Evolutionary conservation across 2,329 filamentous ascomycete species (phyloP).

Genomic region (Monascus ruber): DNA sequence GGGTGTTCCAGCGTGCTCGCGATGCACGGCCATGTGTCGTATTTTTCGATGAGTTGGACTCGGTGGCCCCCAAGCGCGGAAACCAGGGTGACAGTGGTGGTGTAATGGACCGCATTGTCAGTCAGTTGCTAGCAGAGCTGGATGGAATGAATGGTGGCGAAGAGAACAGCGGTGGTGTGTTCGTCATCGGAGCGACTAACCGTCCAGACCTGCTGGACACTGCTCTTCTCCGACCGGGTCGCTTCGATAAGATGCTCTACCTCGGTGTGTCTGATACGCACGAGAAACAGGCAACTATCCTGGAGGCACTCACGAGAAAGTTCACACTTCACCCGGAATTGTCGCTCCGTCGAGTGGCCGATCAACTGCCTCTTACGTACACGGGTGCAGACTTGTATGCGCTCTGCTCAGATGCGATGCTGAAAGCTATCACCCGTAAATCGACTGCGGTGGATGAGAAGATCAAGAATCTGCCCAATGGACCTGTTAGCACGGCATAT

Average conservation of each 20-base stretch:
- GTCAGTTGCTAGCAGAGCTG: conserved; percentile 83
- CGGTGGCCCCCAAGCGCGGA: conserved; percentile 87
- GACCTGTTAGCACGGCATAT: conserved; percentile 68
- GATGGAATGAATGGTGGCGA: conserved; percentile 96
- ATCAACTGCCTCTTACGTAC: conserved; percentile 81
- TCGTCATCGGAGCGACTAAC: conserved; percentile 95
- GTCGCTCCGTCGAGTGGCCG: conserved; percentile 62
- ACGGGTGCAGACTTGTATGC: conserved; percentile 97
- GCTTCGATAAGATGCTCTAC: conserved; percentile 98
- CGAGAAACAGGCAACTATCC: conserved; percentile 86
- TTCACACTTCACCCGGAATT: conserved; percentile 75
- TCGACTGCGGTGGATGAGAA: conserved; percentile 74
- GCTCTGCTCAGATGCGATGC: conserved; percentile 94
- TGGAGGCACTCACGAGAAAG: conserved; percentile 89
- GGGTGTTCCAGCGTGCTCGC: conserved; percentile 98
- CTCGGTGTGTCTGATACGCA: conserved; percentile 93
- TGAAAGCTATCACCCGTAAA: conserved; percentile 91
- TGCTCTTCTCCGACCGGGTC: conserved; percentile 73
- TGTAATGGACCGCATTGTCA: conserved; percentile 97
- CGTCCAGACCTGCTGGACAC: conserved; percentile 85
- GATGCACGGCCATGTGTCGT: conserved; percentile 96
- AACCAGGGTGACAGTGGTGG: conserved; percentile 96
- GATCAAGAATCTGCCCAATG: conserved; percentile 52
- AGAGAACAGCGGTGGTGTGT: conserved; percentile 68
- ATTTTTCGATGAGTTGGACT: conserved; percentile 97